phyloP scores from a whole-genome alignment of 2,329 filamentous ascomycete species.

The Rutstroemia sp. region DNA sequence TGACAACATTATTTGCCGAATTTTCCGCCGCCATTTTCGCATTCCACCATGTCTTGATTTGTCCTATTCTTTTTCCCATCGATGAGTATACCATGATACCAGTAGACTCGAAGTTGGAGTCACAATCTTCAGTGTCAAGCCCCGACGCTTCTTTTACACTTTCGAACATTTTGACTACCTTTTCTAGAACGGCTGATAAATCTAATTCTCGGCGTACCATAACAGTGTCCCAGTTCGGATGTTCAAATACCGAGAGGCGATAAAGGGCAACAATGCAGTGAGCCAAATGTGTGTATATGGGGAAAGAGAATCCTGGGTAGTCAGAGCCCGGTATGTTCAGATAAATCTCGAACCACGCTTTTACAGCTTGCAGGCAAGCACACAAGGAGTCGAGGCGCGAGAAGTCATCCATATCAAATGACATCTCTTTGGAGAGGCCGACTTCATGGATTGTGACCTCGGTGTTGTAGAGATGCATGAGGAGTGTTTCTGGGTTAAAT shows the following conservation, averaged over 20 bases:
- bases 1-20: neutral
- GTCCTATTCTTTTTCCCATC: neutral
- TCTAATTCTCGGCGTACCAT: conserved; percentile 4
- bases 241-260: conserved; percentile 1
- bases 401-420: neutral
- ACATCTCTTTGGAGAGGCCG: neutral
- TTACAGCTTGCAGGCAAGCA: conserved; percentile 3
- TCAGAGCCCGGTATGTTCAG: neutral
- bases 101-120: neutral
- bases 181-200: neutral
- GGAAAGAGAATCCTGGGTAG: neutral
- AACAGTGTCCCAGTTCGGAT: neutral
- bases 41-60: conserved; percentile 5
- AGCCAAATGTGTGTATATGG: neutral
- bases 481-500: neutral
- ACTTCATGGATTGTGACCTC: conserved; percentile 9
- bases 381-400: conserved; percentile 3
- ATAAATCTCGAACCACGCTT: conserved; percentile 10
- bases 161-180: neutral
- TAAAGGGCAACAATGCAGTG: conserved; percentile 6
- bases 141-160: neutral
- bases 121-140: neutral
- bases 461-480: conserved; percentile 3
- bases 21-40: neutral
- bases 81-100: neutral